Percentiles rank a stretch among this genome's conserved stretches.
Conservation (phyloP, 192 early-diverging fungal genomes). For the Phycomyces nitens region DNA sequence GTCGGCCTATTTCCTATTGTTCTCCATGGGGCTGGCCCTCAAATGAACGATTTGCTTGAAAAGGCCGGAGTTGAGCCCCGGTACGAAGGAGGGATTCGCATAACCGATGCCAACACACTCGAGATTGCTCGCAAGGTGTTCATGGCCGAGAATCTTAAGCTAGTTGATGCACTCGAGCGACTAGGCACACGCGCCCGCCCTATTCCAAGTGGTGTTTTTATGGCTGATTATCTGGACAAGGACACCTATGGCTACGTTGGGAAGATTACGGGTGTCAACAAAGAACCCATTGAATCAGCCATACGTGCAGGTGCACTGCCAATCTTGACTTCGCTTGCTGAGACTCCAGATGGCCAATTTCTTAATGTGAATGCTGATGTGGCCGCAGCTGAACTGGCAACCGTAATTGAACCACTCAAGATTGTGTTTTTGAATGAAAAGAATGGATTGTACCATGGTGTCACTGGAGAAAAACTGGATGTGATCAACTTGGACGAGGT, state of each 20-base stretch:
- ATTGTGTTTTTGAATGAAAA: constrained; percentile 98
- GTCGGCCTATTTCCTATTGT: constrained; percentile 98
- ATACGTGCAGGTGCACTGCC: constrained; percentile 94
- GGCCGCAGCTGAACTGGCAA: constrained; percentile 94
- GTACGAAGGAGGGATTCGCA: constrained; percentile 95
- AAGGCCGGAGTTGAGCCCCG: constrained; percentile 89
- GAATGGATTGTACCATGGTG: constrained; percentile 92
- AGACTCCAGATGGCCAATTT: constrained; percentile 93
- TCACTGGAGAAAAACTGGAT: constrained; percentile 94
- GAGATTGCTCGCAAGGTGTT: constrained; percentile 95
- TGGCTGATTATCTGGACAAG: constrained; percentile 93
- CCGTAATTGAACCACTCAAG: constrained; percentile 94
- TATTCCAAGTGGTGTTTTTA: constrained; percentile 93
- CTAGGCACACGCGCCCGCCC: constrained; percentile 95
- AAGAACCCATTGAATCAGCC: constrained; percentile 87
- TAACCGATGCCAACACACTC: constrained; percentile 91
- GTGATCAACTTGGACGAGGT: constrained; percentile 97
- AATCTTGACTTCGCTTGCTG: constrained; percentile 93
- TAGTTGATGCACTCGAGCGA: constrained; percentile 95
- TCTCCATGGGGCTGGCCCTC: constrained; percentile 96
- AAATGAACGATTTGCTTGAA: constrained; percentile 88
- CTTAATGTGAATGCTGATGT: constrained; percentile 99
- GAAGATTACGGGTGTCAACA: constrained; percentile 86
- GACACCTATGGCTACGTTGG: constrained; percentile 95
- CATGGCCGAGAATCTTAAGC: constrained; percentile 91